Evolutionary conservation across 176 grass and related monocot genomes (phyloP).

Genomic region (Oryza meyeriana): DNA sequence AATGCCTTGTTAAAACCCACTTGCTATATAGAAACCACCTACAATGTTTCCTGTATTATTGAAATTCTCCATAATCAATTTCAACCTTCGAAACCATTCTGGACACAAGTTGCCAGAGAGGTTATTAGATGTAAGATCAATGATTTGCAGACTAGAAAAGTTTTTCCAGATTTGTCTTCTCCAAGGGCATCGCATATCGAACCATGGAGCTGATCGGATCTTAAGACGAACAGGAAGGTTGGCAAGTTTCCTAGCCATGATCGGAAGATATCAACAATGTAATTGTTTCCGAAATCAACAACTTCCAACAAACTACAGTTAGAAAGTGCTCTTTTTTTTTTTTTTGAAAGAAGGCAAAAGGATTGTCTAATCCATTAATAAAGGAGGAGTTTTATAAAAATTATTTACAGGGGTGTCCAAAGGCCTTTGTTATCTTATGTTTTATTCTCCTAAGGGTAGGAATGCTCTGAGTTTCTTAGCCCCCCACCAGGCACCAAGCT

Average conservation of each 20-base stretch:
- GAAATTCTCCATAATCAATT: neutral
- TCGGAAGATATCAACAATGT: neutral
- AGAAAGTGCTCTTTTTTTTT: neutral
- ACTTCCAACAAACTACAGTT: neutral
- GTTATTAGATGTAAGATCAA: conserved; percentile 27
- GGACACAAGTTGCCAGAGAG: neutral
- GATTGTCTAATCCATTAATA: too few species aligned
- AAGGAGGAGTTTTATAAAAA: too few species aligned
- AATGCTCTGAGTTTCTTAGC: too few species aligned
- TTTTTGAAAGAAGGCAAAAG: too few species aligned
- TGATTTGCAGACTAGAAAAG: conserved; percentile 22
- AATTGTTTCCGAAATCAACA: conserved; percentile 20
- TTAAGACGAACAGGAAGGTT: neutral
- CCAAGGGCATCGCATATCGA: neutral
- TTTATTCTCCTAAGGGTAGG: too few species aligned
- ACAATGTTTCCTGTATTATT: neutral
- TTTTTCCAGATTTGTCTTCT: too few species aligned
- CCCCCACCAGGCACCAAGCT: too few species aligned
- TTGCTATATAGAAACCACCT: fast-evolving
- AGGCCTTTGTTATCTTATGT: too few species aligned
- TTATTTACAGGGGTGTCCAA: too few species aligned
- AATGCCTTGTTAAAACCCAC: neutral
- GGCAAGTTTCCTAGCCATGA: neutral
- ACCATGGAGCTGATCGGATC: conserved; percentile 26
- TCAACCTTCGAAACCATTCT: neutral